These are phyloP conservation scores for Zygosaccharomyces sapae DNA, from an alignment of 1,139 yeast species.

Conservation along the genomic window DNA sequence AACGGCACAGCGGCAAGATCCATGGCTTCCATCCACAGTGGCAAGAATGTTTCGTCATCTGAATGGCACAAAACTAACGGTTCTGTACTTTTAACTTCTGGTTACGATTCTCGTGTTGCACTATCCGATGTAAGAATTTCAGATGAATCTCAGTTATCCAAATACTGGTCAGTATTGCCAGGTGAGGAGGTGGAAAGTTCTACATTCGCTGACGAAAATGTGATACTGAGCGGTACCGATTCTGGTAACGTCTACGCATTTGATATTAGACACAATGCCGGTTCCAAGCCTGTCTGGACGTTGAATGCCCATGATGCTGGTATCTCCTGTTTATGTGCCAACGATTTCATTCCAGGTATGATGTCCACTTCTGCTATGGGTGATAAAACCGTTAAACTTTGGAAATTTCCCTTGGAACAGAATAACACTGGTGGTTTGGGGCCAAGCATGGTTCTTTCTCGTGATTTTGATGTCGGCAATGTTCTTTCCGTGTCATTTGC, in stretches of 20 bases:
- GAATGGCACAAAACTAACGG: conserved; percentile 78
- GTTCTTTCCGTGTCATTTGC: conserved; percentile 82
- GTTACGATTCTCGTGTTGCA: conserved; percentile 80
- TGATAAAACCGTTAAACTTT: conserved; percentile 78
- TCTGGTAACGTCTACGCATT: conserved; percentile 85
- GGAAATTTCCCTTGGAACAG: conserved; percentile 60
- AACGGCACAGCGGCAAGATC: conserved; percentile 73
- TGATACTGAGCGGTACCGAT: conserved; percentile 87
- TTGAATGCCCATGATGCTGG: conserved; percentile 97
- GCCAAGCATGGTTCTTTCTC: conserved; percentile 85
- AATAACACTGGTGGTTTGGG: conserved; percentile 39
- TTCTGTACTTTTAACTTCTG: conserved; percentile 84
- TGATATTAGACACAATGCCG: conserved; percentile 62
- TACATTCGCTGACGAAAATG: conserved; percentile 64
- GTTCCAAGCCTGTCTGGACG: conserved; percentile 79
- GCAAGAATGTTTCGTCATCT: conserved; percentile 78
- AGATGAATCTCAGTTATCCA: conserved; percentile 56
- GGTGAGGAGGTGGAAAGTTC: conserved; percentile 84
- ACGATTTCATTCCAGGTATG: conserved; percentile 64
- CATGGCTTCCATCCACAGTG: conserved; percentile 43
- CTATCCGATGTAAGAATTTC: conserved; percentile 79
- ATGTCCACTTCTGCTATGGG: conserved; percentile 88
- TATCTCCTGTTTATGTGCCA: conserved; percentile 74
- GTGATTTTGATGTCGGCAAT: conserved; percentile 94
- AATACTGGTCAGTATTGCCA: conserved; percentile 56